A percentile compares a stretch with the other conserved stretches of the same genome.
These are phyloP conservation scores for Fusarium sp. DNA, from an alignment of 2,329 filamentous ascomycete species.

Conservation along the genomic window DNA sequence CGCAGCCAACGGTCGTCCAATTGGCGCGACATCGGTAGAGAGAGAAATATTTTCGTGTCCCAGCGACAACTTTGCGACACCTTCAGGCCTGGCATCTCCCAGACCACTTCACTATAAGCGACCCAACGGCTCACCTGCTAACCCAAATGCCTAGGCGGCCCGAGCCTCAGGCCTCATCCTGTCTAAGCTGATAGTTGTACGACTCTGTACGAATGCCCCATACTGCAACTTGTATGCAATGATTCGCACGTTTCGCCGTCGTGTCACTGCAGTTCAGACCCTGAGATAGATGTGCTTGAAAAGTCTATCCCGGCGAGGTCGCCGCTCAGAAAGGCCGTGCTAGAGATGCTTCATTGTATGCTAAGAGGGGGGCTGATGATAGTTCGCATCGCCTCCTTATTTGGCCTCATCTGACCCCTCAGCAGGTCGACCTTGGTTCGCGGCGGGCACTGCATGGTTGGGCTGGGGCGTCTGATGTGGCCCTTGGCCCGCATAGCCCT, in stretches of 20 bases:
- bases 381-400: constrained; percentile 43
- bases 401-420: constrained; percentile 60
- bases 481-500: constrained; percentile 60
- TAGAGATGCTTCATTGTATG: constrained; percentile 38
- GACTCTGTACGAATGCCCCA: constrained; percentile 34
- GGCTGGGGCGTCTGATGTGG: constrained; percentile 54
- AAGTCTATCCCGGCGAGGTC: constrained; percentile 36
- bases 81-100: constrained; percentile 14
- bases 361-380: constrained; percentile 18
- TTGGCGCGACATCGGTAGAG: constrained; percentile 12
- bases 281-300: constrained; percentile 37
- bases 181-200: constrained; percentile 35
- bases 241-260: constrained; percentile 29
- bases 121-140: constrained; percentile 34
- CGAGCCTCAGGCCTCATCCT: constrained; percentile 30
- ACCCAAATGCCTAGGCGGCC: constrained; percentile 26
- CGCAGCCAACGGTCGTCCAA: constrained; percentile 12
- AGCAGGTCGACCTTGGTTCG: constrained; percentile 45
- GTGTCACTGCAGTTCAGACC: constrained; percentile 33
- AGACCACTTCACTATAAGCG: constrained; percentile 21
- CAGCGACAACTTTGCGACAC: constrained; percentile 5
- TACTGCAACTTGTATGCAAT: constrained; percentile 38
- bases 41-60: constrained; percentile 16
- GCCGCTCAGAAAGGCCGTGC: constrained; percentile 34
- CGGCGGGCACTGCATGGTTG: constrained; percentile 49